A percentile compares a stretch with the other conserved stretches of the same genome.
phyloP scores from a whole-genome alignment of 257 asterid genomes.

The Ilex asprella region DNA sequence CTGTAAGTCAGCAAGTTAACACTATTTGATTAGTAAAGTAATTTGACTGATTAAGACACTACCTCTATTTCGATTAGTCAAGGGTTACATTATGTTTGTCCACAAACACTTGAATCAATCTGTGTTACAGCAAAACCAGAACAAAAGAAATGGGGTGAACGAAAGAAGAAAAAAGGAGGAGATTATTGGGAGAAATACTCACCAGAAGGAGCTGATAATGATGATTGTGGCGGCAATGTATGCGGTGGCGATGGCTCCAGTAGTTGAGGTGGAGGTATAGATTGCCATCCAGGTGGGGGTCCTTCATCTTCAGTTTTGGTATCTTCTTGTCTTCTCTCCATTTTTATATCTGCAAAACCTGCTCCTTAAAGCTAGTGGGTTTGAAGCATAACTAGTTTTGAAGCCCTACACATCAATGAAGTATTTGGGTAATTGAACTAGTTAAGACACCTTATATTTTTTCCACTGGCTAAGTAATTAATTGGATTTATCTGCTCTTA shows the following conservation, averaged over 20 bases:
- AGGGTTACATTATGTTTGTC: too few species aligned
- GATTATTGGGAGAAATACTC: constrained; percentile 5
- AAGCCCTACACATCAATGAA: neutral
- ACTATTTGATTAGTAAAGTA: neutral
- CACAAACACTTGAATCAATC: neutral
- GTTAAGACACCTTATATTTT: too few species aligned
- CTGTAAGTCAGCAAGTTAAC: constrained; percentile 9
- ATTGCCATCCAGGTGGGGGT: constrained; percentile 29
- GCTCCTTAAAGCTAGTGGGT: constrained; percentile 19
- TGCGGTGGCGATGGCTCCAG: constrained; percentile 8
- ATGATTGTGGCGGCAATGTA: constrained; percentile 1
- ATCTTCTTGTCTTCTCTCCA: constrained; percentile 30
- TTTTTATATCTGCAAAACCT: constrained; percentile 34
- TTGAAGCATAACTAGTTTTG: constrained; percentile 13
- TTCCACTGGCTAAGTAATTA: too few species aligned
- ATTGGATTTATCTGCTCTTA: too few species aligned
- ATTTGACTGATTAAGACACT: neutral
- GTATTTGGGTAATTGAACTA: neutral
- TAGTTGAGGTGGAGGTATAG: neutral
- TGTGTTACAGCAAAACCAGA: neutral
- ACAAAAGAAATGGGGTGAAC: neutral
- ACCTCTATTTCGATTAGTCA: too few species aligned
- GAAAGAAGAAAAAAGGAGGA: neutral
- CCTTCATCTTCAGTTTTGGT: constrained; percentile 50
- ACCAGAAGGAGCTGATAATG: constrained; percentile 24